Base-by-base conservation (phyloP, 2,329 filamentous ascomycete genomes). In the Penicillium sp. region DNA sequence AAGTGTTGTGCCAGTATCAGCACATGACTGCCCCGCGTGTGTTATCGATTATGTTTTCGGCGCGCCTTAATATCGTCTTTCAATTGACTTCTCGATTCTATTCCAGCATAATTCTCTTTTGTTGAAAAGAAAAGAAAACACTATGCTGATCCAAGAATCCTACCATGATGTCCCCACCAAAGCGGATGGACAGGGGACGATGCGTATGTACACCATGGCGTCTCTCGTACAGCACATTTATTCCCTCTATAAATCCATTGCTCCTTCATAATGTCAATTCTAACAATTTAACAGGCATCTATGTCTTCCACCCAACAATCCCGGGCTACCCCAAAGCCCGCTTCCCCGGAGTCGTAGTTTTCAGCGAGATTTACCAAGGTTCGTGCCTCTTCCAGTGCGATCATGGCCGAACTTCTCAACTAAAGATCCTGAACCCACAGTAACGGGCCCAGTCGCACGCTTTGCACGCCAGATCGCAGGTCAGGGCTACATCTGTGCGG, bases 331-430 rank as follows among this genome's bases (percentile, higher is more conserved):
- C 92, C 28, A 87, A 94, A 63, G 92, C 92, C 74, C 91, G 85
- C 68, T 96, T 96, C 68, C 91, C 91, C 0, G 91, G 89, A 19
- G 89, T 97, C 5, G 88, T 90, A 14, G 81, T 97, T 54, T 97
- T 96, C 72, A 92, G 88, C 65, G 92, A 97, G 77, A 97, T 97
- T 67, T 97, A 97, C 70, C 92, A 97, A 86, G 91, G 91, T 91
- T 74, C 55, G 69, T 57, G 35, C 36, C 19, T 12, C 26, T 25
- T 26, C 43, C 5, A 35, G 22, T 35, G 16, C 25, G 35, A 52
- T 30, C 10, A 43, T 35, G 16, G 7, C 9, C 22, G 9, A 40
- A 25, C n/a, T 26, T 22, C 37, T 12, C 26, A 33, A 40, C 41
- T 43, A 44, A 56, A 25, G 5, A 25, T 11, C 11, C 25, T 28